Conservation (phyloP, 257 asterid genomes). For the Solanum raphanifolium region DNA sequence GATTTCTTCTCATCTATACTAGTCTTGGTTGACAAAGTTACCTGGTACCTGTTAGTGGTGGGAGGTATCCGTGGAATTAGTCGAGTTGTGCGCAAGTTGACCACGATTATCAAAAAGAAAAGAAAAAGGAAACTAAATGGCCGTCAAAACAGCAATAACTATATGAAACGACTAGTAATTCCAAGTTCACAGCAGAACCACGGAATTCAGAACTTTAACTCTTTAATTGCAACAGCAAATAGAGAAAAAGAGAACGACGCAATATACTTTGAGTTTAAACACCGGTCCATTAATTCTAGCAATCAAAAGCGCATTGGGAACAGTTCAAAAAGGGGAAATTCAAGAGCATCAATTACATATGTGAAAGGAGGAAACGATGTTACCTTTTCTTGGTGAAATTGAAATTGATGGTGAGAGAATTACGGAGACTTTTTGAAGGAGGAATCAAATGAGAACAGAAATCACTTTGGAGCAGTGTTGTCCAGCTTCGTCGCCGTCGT, state of each 20-base stretch:
- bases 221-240: not conserved
- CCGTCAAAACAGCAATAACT: not conserved
- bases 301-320: not conserved
- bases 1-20: not conserved
- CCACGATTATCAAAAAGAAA: not conserved
- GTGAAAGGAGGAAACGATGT: not conserved
- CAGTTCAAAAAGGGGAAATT: not conserved
- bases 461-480: slow-evolving; percentile 15
- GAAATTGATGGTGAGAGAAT: not conserved
- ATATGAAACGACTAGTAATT: not conserved
- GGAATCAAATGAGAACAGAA: slow-evolving; percentile 3
- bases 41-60: not conserved
- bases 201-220: not conserved
- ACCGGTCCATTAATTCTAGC: not conserved
- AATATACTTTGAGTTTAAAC: not conserved
- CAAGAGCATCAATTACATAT: not conserved
- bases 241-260: not conserved
- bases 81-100: not conserved
- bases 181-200: not conserved
- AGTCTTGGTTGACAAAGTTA: not conserved
- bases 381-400: not conserved
- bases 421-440: not conserved
- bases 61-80: not conserved
- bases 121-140: not conserved
- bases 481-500: not conserved